Base-by-base conservation (phyloP, 768 basidiomycete species). In the Hebeloma cylindrosporum region DNA sequence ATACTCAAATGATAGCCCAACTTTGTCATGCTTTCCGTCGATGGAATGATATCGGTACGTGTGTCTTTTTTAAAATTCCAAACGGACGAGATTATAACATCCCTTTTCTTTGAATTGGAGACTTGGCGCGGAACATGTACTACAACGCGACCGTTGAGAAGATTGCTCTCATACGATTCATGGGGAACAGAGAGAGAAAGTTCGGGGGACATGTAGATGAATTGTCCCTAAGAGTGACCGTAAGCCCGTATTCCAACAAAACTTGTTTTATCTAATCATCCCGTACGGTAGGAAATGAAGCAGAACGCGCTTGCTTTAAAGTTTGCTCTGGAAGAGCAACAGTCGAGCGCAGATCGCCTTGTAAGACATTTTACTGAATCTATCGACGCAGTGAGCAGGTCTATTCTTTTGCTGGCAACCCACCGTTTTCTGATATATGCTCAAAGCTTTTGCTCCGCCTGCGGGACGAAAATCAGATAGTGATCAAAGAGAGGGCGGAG, bases 1-100 rank as follows among this genome's bases (percentile, higher is more conserved):
- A 10, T 20, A 10, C 17, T 21, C 5, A 29, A 43, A 4, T 27
- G 36, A 26, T 46, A 88, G 87, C 85, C 23, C 85, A 88, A 67
- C 71, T 88, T 14, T 89, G 88, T 62, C 80, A 79, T 60, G 82
- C 85, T 3, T 88, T 83, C 63, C 73, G 79, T 43, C 73, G 79
- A 32, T 84, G 83, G 82, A 77, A 82, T 52, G 87, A 88, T 53
- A 82, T 88, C 29, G 87, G 88, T 84, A 56, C 39, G 62, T 39
- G 18, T 13, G 22, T 22, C 39, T 37, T 26, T 38, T 8, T n/a
- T 23, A 39, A 23, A 28, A 32, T 14, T 39, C 5, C 29, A 27
- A 22, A 29, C 7, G 25, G 20, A 44, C 31, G 44, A n/a, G n/a
- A n/a, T n/a, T 34, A 8, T 9, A 5, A 16, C 47, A 35, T 43